Base-by-base conservation (phyloP, 805 yeast genomes). In the Sporopachydermia lactativora region DNA sequence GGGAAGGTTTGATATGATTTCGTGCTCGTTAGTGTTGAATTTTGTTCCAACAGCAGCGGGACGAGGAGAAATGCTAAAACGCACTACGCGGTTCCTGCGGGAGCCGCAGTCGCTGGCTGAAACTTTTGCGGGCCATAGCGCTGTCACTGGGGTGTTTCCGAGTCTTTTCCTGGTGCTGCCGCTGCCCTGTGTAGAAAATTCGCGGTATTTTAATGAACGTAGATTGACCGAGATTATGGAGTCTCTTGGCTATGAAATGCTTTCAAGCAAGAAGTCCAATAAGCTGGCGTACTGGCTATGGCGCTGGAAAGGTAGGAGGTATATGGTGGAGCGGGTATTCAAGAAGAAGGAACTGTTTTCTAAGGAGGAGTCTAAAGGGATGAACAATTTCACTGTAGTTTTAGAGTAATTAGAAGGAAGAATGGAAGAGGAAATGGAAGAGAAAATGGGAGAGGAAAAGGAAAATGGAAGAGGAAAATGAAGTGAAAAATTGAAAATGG, bases 21-120 rank as follows among this genome's bases (percentile, higher is more conserved):
- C 95, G 4, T 80, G 95, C 46, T 84, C 95, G 0, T 57, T 89
- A 42, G 98, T 89, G 34, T 62, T 89, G 11, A 89, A 89, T 54
- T 89, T 83, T 59, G 96, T 89, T 1, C 83, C 95, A 0, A 73
- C 73, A 1, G 74, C 88, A 0, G 51, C 50, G 5, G 70, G 61
- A 11, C 61, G 98, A 41, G 96, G 96, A 2, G 71, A 69, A 3
- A 89, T 89, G 96, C 61, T 86, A 46, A 51, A 52, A 28, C 54
- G 81, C 42, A 70, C 84, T 5, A 60, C 72, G 3, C 42, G 61
- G 18, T 88, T 83, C 51, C 60, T 88, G 34, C 59, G 58, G 34
- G 31, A 18, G 1, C 31, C 45, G 1, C n/a, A n/a, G n/a, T n/a
- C n/a, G n/a, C n/a, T n/a, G n/a, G n/a, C n/a, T n/a, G 43, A 34